Evolutionary conservation across 371 early-diverging fungal genomes (phyloP), one percentile per base, ranked within the genome.

Genomic region (Encephalitozoon cuniculi): DNA sequence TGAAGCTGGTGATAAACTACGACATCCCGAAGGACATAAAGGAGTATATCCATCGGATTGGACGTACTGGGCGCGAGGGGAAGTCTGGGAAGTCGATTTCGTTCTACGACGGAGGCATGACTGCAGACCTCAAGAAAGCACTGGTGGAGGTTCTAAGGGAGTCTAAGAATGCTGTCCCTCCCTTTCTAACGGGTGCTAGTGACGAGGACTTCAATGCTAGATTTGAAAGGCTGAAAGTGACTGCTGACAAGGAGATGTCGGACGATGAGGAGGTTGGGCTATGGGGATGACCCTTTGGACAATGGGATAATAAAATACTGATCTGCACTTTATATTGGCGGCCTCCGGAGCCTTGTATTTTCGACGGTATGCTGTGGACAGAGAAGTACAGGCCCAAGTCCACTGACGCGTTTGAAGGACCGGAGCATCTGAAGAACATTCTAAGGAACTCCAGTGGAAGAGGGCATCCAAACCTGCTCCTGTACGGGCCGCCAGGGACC

Each of bases 1-100:
- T 97, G 73, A 96, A 95, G 84, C 90, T 95, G 83, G 97, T 97
- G 71, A 89, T 97, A 89, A 97, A 97, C 88, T 97, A 96, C 68
- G 97, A 97, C 82, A 93, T 97, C 88, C 93, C 96, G 15, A 93
- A 91, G 70, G 78, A 87, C 39, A 91, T 94, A 15, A 95, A 95
- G 81, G 87, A 92, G 30, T 97, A 97, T 83, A 88, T 97, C 44
- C 97, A 97, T 81, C 87, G 96, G 82, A 93, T 95, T 76, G 96
- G 95, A 8, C 32, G 81, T 30, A 78, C 81, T 40, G 81, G 78
- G 39, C 46, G 81, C 28, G 71, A 69, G 34, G 96, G 97, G 43
- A 89, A 90, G 74, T 86, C 87, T n/a, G 98, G 98, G 70, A 87
- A 89, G 15, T 92, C 96, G 0, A 87, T 95, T 34, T 91, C 96